Base-by-base conservation (phyloP, 345 rosid species). In the Euphorbia lathyris region DNA sequence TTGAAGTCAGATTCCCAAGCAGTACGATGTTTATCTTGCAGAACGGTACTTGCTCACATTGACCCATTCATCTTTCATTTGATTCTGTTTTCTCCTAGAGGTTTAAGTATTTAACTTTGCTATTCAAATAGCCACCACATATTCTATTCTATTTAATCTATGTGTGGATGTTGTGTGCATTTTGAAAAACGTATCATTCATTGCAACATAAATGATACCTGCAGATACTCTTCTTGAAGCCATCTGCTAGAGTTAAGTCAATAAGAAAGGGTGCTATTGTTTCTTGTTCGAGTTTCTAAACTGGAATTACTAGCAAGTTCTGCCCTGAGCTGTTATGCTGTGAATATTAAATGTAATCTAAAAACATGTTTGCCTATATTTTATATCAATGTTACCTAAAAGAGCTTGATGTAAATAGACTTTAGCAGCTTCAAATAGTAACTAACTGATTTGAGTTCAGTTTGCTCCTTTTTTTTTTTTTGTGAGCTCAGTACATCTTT, bases 1-100 rank as follows among this genome's bases (percentile, higher is more conserved):
- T 81, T 94, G 72, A 76, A 70, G 68, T 89, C 96, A 3, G 77
- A 84, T 77, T 88, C 97, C 75, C 81, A 80, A 40, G 58, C 40
- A 17, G 85, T 90, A 45, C 83, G 82, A 78, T 59, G 81, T 78
- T 79, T 94, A 25, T 90, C 91, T 77, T 94, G 97, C 88, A 90
- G 87, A 78, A 87, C 95, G 53, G 98, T 94, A 77, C 65, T 90
- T 77, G 3, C 5, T 36, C 13, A 59, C 19, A 29, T 16, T 59
- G 40, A 14, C 63, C 25, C 38, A 36, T 34, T 11, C 23, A 32
- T 60, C 51, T 45, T 45, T 6, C 3, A 29, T 14, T 58, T 58
- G 22, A 30, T 34, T 36, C 10, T 60, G 45, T 60, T 60, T 32
- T 60, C 11, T 30, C 13, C 40, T 60, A 16, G 26, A 34, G 3